A percentile compares a stretch with the other conserved stretches of the same genome.
Evolutionary conservation across 371 early-diverging fungal genomes (phyloP).

Genomic region (Mucor ambiguus): DNA sequence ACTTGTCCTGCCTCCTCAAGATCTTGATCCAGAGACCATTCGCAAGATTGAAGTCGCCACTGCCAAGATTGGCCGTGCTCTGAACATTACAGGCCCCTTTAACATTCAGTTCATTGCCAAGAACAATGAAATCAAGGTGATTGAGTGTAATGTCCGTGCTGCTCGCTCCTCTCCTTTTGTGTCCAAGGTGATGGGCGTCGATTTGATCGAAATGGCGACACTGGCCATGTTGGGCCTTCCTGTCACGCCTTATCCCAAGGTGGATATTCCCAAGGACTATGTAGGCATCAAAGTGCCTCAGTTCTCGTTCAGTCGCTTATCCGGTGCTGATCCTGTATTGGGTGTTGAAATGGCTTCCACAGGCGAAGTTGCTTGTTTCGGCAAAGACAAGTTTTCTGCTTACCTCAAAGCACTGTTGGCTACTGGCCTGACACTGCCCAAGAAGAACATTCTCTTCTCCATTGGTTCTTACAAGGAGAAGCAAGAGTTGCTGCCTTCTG

Average conservation of each 20-base stretch:
- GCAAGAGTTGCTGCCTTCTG: conserved; percentile 86
- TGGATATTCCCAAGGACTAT: conserved; percentile 59
- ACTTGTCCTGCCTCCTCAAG: conserved; percentile 89
- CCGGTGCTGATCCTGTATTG: conserved; percentile 94
- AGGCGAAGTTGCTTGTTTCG: conserved; percentile 98
- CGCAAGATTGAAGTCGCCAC: conserved; percentile 84
- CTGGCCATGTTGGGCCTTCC: conserved; percentile 85
- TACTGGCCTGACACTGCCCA: conserved; percentile 88
- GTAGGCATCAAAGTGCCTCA: conserved; percentile 96
- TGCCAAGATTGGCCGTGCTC: conserved; percentile 85
- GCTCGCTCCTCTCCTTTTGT: conserved; percentile 96
- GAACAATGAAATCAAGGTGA: conserved; percentile 94
- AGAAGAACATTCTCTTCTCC: conserved; percentile 90
- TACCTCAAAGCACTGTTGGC: conserved; percentile 90
- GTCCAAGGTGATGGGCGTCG: conserved; percentile 88
- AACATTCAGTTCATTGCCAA: conserved; percentile 98
- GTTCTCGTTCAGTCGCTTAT: conserved; percentile 92
- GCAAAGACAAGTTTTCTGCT: conserved; percentile 94
- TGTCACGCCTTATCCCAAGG: conserved; percentile 71
- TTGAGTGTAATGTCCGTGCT: conserved; percentile 96
- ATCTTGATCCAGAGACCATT: conserved; percentile 87
- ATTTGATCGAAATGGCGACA: conserved; percentile 94
- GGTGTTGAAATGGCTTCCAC: conserved; percentile 99
- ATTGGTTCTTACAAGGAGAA: conserved; percentile 97
- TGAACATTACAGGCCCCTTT: conserved; percentile 93